A percentile compares a stretch with the other conserved stretches of the same genome.
Evolutionary conservation across 2,329 filamentous ascomycete genomes (phyloP).

Genomic region (Neonectria magnoliae): DNA sequence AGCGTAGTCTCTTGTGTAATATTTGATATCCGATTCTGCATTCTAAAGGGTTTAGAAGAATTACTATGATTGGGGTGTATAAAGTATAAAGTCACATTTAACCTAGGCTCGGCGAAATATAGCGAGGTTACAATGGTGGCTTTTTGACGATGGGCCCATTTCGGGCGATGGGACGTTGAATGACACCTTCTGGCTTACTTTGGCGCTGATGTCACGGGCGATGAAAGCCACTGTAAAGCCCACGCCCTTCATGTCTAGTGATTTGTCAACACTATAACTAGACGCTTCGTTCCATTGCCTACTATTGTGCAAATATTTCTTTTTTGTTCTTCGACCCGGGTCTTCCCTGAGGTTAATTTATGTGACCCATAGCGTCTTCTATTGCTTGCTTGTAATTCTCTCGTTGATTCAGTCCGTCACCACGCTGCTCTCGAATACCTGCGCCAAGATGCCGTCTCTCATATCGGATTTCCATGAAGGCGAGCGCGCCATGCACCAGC

Average conservation of each 20-base stretch:
- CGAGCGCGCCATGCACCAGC: conserved; percentile 71
- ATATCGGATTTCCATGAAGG: conserved; percentile 68
- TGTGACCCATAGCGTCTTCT: not conserved
- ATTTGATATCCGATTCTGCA: conserved; percentile 21
- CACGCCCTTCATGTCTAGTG: conserved; percentile 20
- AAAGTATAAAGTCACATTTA: not conserved
- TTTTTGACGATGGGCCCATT: not conserved
- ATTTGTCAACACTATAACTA: conserved; percentile 24
- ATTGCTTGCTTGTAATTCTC: not conserved
- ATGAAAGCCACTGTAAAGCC: conserved; percentile 1
- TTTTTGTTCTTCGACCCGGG: not conserved
- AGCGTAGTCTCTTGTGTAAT: conserved; percentile 9
- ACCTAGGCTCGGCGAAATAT: conserved; percentile 9
- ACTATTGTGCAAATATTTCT: not conserved
- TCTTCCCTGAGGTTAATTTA: not conserved
- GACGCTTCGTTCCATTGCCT: not conserved
- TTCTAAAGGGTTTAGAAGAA: conserved; percentile 14
- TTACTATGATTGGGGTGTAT: conserved; percentile 26
- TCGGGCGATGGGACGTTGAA: not conserved
- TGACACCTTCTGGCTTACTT: conserved; percentile 2
- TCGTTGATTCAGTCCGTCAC: not conserved
- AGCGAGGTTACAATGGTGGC: conserved; percentile 11
- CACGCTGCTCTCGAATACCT: conserved; percentile 1
- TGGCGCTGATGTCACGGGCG: conserved; percentile 20
- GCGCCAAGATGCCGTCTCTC: conserved; percentile 41